Base-by-base conservation (phyloP, 129 eudicot genomes). In the Escallonia rubra region DNA sequence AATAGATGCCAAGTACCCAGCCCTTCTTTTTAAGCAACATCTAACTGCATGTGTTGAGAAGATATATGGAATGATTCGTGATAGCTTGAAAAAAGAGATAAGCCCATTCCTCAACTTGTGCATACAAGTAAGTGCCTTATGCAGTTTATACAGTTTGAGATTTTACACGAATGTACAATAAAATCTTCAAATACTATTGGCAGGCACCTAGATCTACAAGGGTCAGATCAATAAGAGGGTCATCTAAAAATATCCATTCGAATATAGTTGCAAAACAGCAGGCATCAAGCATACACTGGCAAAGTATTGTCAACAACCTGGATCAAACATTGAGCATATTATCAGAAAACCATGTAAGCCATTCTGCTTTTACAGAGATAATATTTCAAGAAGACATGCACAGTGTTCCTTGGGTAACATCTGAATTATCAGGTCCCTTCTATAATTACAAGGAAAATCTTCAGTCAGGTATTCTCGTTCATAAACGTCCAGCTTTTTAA, bases 401-500 rank as follows among this genome's bases (percentile, higher is more conserved):
- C 3, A 38, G 55, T 8, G 3, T 40, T 71, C 34, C 15, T 57
- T 67, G 50, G 23, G 67, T 61, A 43, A 76, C 42, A 12, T 34
- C 15, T 60, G 46, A 73, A 57, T 75, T 57, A 63, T 67, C 83
- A 94, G 99, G 99, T 94, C 48, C 83, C 99, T 56, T 70, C 97
- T 8, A 78, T 76, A 44, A 85, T 94, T 61, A 81, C 82, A 71
- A 86, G 88, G 85, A 86, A 94, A 74, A 87, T 94, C 41, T 87
- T 80, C 85, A 82, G 86, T 68, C 99, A 94, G 74, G 84, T 87
- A 14, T 94, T 94, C 82, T 94, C 97, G 10, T 94, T 89, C 86
- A 89, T 94, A 76, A 92, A 94, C 80, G 99, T 94, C 57, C 99
- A 94, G 82, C 96, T 94, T 76, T 87, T 94, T 74, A 94, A 94